Evolutionary conservation across 1,284 basidiomycete species (phyloP).

Genomic region (Fomitopsis palustris): DNA sequence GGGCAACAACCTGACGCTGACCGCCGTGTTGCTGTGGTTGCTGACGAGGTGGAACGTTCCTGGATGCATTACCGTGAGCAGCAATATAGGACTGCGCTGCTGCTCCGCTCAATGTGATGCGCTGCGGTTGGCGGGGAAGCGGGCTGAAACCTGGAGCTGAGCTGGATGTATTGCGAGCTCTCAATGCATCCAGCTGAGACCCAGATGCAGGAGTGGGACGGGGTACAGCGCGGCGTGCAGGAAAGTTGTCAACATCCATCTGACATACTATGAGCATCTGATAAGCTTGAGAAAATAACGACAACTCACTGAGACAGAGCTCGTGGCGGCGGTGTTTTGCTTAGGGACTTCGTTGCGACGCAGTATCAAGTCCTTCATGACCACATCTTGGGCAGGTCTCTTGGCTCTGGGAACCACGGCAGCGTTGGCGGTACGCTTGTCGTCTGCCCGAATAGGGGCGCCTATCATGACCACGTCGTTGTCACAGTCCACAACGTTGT

Average conservation of each 20-base stretch:
- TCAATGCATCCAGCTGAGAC: not conserved
- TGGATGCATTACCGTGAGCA: not conserved
- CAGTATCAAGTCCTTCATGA: too few relatives aligned
- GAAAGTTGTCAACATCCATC: not conserved
- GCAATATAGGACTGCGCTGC: not conserved
- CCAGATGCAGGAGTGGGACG: not conserved
- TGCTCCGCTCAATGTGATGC: not conserved
- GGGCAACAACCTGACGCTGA: too few relatives aligned
- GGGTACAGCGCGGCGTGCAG: not conserved
- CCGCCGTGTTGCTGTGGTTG: too few relatives aligned
- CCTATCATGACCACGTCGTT: too few relatives aligned
- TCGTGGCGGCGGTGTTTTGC: not conserved
- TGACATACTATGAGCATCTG: not conserved
- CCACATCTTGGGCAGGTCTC: too few relatives aligned
- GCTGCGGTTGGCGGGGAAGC: not conserved
- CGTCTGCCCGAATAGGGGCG: too few relatives aligned
- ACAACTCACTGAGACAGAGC: not conserved
- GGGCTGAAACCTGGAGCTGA: not conserved
- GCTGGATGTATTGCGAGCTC: not conserved
- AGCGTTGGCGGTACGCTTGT: too few relatives aligned
- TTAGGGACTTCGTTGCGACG: too few relatives aligned
- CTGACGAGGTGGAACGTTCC: too few relatives aligned
- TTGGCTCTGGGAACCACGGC: too few relatives aligned
- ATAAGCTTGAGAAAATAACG: not conserved
- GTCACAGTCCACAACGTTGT: too few relatives aligned